A percentile compares a stretch with the other conserved stretches of the same genome.
Evolutionary conservation across 352 stramenopile genomes (phyloP).

Genomic region (Hyaloperonospora brassicae): DNA sequence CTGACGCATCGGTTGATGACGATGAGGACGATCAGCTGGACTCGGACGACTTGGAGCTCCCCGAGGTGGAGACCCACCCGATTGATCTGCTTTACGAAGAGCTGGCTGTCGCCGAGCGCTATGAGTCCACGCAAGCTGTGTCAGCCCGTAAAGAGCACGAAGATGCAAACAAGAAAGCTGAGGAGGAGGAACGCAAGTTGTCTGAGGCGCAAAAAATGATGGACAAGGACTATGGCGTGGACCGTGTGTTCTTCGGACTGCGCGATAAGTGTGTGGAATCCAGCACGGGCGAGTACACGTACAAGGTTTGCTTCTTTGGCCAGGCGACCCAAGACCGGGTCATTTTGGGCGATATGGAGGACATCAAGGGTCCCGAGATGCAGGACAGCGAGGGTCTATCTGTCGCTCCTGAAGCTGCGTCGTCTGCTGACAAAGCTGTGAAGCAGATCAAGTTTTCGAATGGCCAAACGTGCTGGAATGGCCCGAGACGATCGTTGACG

Average conservation of each 20-base stretch:
- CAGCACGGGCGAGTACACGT: slow-evolving; percentile 71
- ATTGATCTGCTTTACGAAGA: slow-evolving; percentile 55
- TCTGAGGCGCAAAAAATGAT: slow-evolving; percentile 29
- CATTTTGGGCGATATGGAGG: slow-evolving; percentile 64
- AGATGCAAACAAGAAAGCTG: slow-evolving; percentile 35
- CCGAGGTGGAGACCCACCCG: slow-evolving; percentile 47
- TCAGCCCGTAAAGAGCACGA: slow-evolving; percentile 37
- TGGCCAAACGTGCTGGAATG: slow-evolving; percentile 85
- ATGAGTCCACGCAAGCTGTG: slow-evolving; percentile 42
- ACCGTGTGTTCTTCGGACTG: slow-evolving; percentile 60
- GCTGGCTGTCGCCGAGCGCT: slow-evolving; percentile 29
- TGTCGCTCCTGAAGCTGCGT: background rate
- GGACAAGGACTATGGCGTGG: slow-evolving; percentile 49
- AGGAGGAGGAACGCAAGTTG: slow-evolving; percentile 28
- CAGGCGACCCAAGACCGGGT: slow-evolving; percentile 73
- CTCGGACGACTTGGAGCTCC: slow-evolving; percentile 38
- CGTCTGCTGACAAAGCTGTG: slow-evolving; percentile 8
- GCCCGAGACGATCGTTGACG: slow-evolving; percentile 66
- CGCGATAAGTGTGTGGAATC: slow-evolving; percentile 65
- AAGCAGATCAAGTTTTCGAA: slow-evolving; percentile 48
- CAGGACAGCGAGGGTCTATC: slow-evolving; percentile 1
- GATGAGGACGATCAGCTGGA: slow-evolving; percentile 18
- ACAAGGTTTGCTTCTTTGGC: slow-evolving; percentile 82
- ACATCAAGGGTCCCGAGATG: slow-evolving; percentile 12
- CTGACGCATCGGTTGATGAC: slow-evolving; percentile 4